Evolutionary conservation across 345 rosid genomes (phyloP), one percentile per base, ranked within the genome.

Genomic region (Hibiscus trionum): DNA sequence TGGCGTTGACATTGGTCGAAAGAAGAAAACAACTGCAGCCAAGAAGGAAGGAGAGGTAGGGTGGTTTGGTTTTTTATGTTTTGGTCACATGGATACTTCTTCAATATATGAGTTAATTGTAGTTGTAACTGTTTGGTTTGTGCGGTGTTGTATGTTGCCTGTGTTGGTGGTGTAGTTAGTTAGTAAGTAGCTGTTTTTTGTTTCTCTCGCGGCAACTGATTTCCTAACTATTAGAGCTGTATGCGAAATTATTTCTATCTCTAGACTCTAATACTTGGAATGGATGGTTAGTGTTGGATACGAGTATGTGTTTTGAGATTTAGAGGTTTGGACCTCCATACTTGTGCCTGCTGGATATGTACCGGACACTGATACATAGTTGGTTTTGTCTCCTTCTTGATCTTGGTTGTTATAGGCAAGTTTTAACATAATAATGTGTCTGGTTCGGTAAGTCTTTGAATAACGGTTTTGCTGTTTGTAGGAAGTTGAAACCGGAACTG

Each of bases 1-100:
- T 56, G 93, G 89, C 50, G 88, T 88, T 46, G 93, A 88, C 66
- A 84, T 88, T 76, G 93, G 93, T 26, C 87, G 94, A 73, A 89
- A 87, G 87, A 89, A 89, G 85, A 89, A 89, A 78, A 77, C 75
- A 17, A 78, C 75, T 16, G 10, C 74, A 11, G 75, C 81, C 77
- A 86, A 84, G 84, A 87, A 87, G 66, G 89, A 89, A 24, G 91
- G 83, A 76, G 90, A 89, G 86, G 94, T 84, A 5, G 56, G 74
- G 6, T 6, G 9, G 1, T 37, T 21, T 0, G 4, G 0, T 42
- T 57, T 31, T 50, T 44, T 12, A 11, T 2, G 7, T 1, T 66
- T 15, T 26, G 12, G 11, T 24, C 21, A 6, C 37, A 24, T 46
- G 12, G 56, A 12, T 3, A 12, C 33, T 65, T 9, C 3, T 65